phyloP scores from a whole-genome alignment of 257 asterid species.

The Rhazya stricta region DNA sequence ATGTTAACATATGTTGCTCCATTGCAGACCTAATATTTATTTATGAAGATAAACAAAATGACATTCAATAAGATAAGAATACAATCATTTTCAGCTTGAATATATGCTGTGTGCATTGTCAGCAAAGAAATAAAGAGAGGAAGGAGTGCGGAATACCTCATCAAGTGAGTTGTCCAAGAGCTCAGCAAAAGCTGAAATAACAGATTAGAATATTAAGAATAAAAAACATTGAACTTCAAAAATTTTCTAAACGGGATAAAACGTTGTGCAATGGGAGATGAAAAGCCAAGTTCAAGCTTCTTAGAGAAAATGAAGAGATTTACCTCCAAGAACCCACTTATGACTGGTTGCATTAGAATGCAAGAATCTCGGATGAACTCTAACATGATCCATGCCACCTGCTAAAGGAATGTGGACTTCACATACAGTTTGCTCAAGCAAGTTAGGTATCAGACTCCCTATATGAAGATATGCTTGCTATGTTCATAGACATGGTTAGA shows the following conservation, averaged over 20 bases:
- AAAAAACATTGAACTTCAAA: constrained; percentile 9
- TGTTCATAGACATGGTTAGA: not conserved
- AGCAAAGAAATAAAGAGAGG: not conserved
- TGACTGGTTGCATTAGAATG: constrained; percentile 99
- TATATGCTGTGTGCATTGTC: not conserved
- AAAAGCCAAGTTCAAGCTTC: not conserved
- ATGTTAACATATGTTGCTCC: constrained; percentile 83
- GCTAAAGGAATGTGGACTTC: constrained; percentile 11
- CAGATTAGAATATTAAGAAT: constrained; percentile 14
- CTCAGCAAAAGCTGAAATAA: constrained; percentile 86
- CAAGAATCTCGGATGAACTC: constrained; percentile 88
- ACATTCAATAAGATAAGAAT: not conserved
- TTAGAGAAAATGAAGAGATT: not conserved
- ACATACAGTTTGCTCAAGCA: constrained; percentile 1
- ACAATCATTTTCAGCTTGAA: not conserved
- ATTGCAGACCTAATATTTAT: constrained; percentile 48
- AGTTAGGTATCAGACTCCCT: not conserved
- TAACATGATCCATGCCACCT: constrained; percentile 95
- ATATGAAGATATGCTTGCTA: not conserved
- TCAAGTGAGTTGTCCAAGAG: constrained; percentile 88
- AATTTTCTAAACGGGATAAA: not conserved
- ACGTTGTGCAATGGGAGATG: not conserved
- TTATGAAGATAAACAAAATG: constrained; percentile 2
- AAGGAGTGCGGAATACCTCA: constrained; percentile 49
- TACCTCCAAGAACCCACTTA: constrained; percentile 99